Conservation (phyloP, 1,284 basidiomycete genomes). For the Phellinidium pouzarii region DNA sequence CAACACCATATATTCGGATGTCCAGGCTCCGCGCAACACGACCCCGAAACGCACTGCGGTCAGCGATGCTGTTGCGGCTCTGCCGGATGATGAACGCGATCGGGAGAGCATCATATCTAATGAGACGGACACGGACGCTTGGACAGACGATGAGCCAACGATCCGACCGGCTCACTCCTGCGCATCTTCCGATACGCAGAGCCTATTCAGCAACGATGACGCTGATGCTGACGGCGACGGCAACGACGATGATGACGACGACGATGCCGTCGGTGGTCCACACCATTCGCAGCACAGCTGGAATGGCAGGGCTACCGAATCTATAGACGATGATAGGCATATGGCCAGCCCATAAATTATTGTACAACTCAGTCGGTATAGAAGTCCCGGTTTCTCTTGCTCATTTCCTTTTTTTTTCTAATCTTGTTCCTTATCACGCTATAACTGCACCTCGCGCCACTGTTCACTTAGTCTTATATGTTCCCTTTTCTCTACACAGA, state of each 20-base stretch:
- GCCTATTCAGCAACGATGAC: constrained; percentile 29
- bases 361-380: neutral
- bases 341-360: constrained; percentile 16
- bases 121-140: constrained; percentile 39
- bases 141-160: constrained; percentile 66
- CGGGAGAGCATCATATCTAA: constrained; percentile 27
- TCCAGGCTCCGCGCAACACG: constrained; percentile 11
- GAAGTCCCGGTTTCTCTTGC: neutral
- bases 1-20: constrained; percentile 2
- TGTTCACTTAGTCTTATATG: neutral
- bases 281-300: constrained; percentile 6
- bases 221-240: constrained; percentile 20
- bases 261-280: neutral
- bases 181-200: constrained; percentile 33
- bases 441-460: neutral
- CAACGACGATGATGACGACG: constrained; percentile 20
- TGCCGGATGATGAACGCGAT: constrained; percentile 20
- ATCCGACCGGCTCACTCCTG: constrained; percentile 47
- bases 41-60: constrained; percentile 4
- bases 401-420: neutral
- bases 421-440: neutral
- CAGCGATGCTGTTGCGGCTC: neutral
- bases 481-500: neutral
- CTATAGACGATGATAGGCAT: constrained; percentile 8
- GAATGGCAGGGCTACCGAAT: constrained; percentile 3